Evolutionary conservation across 371 early-diverging fungal genomes (phyloP), one percentile per base, ranked within the genome.

Genomic region (Haplosporangium sp.): DNA sequence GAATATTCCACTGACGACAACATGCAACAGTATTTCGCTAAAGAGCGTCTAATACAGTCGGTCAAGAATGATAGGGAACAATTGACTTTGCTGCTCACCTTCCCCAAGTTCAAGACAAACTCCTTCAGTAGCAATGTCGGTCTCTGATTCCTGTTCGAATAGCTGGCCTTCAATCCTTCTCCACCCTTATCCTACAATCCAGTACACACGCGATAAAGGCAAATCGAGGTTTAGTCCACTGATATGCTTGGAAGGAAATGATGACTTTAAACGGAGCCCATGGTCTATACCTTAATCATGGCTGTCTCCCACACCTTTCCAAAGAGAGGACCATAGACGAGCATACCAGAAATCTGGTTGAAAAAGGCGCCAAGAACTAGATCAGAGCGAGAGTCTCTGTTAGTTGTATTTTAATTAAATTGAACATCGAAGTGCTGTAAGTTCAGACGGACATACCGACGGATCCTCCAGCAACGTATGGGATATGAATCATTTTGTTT

Each of bases 301-400:
- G 79, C 79, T 10, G 67, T 55, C 13, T 64, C 43, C 79, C 79
- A 79, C 56, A 79, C 73, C 7, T 79, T 46, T 12, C 79, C 79
- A 58, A 79, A 79, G 42, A 79, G 61, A 13, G 79, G 79, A 18
- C 79, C 79, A 23, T 79, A 79, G 58, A 79, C 64, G 16, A 79
- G 60, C 10, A 73, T 65, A 8, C 79, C 79, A 42, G 73, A 37
- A 9, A 63, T 11, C 55, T 79, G 79, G 62, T 72, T 79, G 55
- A 64, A 68, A 16, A 79, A 41, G 21, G 56, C 73, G 42, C 79
- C 79, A 14, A 79, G 42, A 54, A 79, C 79, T 79, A 54, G 40
- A 54, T 20, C 21, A 18, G n/a, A 56, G 6, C 8, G 11, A 1
- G 16, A 29, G 6, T 12, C 3, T 6, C 6, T 42, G 56, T 10